phyloP scores from a whole-genome alignment of 305 asterid species.

The Fraxinus xanthoxyloides region DNA sequence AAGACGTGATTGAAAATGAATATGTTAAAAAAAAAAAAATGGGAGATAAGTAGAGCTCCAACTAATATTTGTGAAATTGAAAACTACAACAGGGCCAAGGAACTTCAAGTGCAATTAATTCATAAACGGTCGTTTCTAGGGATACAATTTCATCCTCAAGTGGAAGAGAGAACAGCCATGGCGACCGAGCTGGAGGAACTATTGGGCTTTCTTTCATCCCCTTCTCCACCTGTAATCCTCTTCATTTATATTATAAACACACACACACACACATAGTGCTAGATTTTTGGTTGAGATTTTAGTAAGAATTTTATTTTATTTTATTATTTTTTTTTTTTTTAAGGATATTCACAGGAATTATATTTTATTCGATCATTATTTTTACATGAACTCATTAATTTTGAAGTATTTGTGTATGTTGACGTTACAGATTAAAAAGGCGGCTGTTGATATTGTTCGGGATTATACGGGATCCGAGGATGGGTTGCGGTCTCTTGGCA shows the following conservation, averaged over 20 bases:
- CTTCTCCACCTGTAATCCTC: slow-evolving; percentile 65
- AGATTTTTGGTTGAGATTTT: neutral
- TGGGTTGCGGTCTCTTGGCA: slow-evolving; percentile 69
- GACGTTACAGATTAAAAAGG: slow-evolving; percentile 59
- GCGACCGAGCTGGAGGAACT: slow-evolving; percentile 95
- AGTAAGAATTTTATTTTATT: neutral
- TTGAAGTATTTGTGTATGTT: neutral
- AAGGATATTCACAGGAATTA: neutral
- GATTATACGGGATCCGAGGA: slow-evolving; percentile 94
- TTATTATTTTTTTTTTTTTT: neutral
- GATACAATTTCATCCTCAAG: neutral
- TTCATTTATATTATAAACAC: neutral
- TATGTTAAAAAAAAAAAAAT: too few relatives aligned
- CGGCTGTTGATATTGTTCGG: slow-evolving; percentile 77
- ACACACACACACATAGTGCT: neutral
- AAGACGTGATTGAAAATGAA: too few relatives aligned
- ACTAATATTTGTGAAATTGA: too few relatives aligned
- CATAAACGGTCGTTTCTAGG: too few relatives aligned
- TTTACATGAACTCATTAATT: slow-evolving; percentile 1
- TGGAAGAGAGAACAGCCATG: slow-evolving; percentile 37
- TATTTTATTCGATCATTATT: neutral
- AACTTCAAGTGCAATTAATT: too few relatives aligned
- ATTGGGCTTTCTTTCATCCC: slow-evolving; percentile 71
- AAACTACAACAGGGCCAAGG: too few relatives aligned
- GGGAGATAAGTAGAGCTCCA: too few relatives aligned